Evolutionary conservation across 2,329 filamentous ascomycete species (phyloP), one percentile per base, ranked within the genome.

Genomic region (Ophiosphaerella narmari): DNA sequence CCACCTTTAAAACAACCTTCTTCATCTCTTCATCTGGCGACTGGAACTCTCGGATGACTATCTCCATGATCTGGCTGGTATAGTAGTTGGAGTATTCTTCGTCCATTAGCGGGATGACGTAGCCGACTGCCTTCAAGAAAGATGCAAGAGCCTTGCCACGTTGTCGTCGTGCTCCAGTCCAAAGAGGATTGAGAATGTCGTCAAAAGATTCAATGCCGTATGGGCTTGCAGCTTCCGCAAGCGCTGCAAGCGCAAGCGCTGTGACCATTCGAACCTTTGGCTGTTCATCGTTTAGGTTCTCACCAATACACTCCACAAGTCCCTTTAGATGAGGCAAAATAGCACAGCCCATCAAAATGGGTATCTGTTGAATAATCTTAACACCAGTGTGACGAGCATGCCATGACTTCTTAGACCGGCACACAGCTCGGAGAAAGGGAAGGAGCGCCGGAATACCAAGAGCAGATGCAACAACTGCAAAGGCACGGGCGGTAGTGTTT

Each of bases 31-130:
- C 94, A 60, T 99, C 94, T 0, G 94, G 94, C 0, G 93, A 97
- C 6, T 91, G 89, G 68, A 99, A 99, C 71, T 99, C 94, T 65
- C 94, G 86, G 26, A 97, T 84, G 12, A 99, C 79, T 66, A 97
- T 97, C 74, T 97, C 94, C 93, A 99, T 97, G 66, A 99, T 97
- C 74, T 99, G 92, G 61, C 87, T 90, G 7, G 94, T 97, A 70
- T 99, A 99, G 77, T 99, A 99, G 72, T 97, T 97, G 75, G 94
- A 93, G 73, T 97, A 97, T 70, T 99, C 94, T 75, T 99, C 94
- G 77, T 99, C 94, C 94, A 99, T 99, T 44, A 99, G 83, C 4
- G 94, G 94, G 56, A 99, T 97, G 68, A 99, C 96, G 73, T 94
- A 97, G 23, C 94, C 94, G 37, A 99, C 93, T 39, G 94, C 94